These are phyloP conservation scores for Clarireedia sp. DNA, from an alignment of 2,329 filamentous ascomycete species.

Conservation along the genomic window DNA sequence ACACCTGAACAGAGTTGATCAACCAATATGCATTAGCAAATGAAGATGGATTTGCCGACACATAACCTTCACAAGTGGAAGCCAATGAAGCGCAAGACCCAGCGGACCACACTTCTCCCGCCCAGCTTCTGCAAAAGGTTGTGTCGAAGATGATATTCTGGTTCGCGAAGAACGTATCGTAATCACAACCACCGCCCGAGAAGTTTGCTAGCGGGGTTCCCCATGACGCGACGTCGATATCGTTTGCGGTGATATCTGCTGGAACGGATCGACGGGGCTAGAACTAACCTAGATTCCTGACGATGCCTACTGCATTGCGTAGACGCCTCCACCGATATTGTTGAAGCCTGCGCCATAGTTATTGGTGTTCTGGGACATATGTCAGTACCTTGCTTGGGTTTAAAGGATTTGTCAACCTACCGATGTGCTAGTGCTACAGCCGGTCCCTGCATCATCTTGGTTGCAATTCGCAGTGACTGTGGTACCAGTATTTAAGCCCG, in stretches of 20 bases:
- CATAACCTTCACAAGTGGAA: conserved; percentile 62
- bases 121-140: conserved; percentile 47
- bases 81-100: conserved; percentile 52
- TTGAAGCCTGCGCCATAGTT: conserved; percentile 62
- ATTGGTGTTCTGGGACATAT: conserved; percentile 28
- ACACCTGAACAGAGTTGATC: conserved; percentile 42
- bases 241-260: conserved; percentile 46
- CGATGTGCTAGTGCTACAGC: conserved; percentile 25
- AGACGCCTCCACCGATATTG: conserved; percentile 53
- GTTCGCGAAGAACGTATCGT: conserved; percentile 54
- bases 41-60: conserved; percentile 54
- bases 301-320: conserved; percentile 61
- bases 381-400: neutral
- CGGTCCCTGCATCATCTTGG: conserved; percentile 38
- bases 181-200: conserved; percentile 50
- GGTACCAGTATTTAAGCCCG: conserved; percentile 35
- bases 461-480: conserved; percentile 29
- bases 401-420: neutral
- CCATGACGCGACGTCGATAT: conserved; percentile 57
- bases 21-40: conserved; percentile 72
- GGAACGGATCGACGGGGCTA: conserved; percentile 60
- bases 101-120: conserved; percentile 60
- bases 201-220: conserved; percentile 60
- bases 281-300: conserved; percentile 66
- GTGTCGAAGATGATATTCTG: conserved; percentile 66